These are phyloP conservation scores for Marchantia paleacea DNA, from an alignment of 225 moss, liverwort and hornwort species.

Conservation along the genomic window DNA sequence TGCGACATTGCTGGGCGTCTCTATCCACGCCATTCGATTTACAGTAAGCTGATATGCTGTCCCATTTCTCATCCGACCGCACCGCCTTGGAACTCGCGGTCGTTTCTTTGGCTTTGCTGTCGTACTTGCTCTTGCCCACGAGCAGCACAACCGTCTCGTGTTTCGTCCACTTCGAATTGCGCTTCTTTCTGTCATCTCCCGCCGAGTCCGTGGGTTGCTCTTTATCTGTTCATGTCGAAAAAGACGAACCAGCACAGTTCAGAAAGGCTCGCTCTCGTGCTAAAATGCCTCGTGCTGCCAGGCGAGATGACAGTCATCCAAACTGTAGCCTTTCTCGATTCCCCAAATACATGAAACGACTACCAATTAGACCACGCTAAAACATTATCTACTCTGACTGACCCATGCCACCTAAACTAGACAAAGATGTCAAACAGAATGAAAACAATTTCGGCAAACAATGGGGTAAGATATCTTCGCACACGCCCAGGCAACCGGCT, in stretches of 20 bases:
- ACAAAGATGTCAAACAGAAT: neutral
- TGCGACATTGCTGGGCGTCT: slow-evolving; percentile 61
- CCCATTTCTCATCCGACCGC: slow-evolving; percentile 61
- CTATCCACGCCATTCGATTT: slow-evolving; percentile 59
- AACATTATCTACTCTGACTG: neutral
- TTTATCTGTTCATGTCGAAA: slow-evolving; percentile 25
- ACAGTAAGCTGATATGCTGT: slow-evolving; percentile 55
- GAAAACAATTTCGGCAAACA: neutral
- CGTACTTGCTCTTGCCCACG: slow-evolving; percentile 38
- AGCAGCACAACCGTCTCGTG: slow-evolving; percentile 35
- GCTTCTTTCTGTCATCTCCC: slow-evolving; percentile 35
- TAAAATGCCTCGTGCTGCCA: neutral
- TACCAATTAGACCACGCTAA: neutral
- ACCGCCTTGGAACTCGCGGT: slow-evolving; percentile 29
- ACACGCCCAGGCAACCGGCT: neutral
- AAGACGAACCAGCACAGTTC: neutral
- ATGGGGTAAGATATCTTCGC: neutral
- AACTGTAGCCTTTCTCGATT: neutral
- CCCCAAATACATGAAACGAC: neutral
- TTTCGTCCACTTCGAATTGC: slow-evolving; percentile 39
- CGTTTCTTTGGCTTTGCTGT: slow-evolving; percentile 28
- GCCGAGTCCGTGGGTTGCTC: slow-evolving; percentile 23
- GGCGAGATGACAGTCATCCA: neutral
- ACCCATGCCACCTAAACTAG: neutral
- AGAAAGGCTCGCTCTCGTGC: neutral